Conservation (phyloP, 768 basidiomycete species). For the Strobilomyces dryophilus region DNA sequence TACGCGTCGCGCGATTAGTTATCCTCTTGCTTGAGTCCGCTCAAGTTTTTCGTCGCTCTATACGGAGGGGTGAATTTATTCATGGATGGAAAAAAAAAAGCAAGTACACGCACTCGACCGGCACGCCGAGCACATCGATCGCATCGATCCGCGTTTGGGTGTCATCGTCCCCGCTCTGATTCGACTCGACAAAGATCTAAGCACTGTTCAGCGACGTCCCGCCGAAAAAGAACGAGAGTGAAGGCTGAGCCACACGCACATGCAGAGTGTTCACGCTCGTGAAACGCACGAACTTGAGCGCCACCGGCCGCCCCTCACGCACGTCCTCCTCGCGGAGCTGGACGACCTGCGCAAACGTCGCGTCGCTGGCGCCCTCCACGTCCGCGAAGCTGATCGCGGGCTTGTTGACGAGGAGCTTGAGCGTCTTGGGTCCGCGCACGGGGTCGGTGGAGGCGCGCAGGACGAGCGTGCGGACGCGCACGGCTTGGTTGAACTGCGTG, state of each 20-base stretch:
- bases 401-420: conserved; percentile 63
- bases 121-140: conserved; percentile 59
- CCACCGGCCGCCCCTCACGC: conserved; percentile 39
- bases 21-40: conserved; percentile 35
- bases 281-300: conserved; percentile 64
- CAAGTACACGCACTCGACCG: conserved; percentile 46
- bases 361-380: conserved; percentile 49
- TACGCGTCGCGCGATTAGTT: conserved; percentile 8
- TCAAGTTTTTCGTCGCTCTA: conserved; percentile 37
- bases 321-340: conserved; percentile 49
- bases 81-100: not conserved
- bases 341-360: conserved; percentile 53
- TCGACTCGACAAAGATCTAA: conserved; percentile 67
- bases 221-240: not conserved
- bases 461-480: conserved; percentile 57
- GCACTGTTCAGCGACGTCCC: not conserved
- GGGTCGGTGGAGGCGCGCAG: conserved; percentile 37
- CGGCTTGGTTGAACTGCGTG: conserved; percentile 59
- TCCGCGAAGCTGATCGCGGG: conserved; percentile 62
- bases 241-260: conserved; percentile 30
- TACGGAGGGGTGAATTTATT: conserved; percentile 1
- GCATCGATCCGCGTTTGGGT: conserved; percentile 55
- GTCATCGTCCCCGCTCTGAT: conserved; percentile 58
- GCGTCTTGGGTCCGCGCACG: conserved; percentile 49
- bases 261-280: conserved; percentile 64